A percentile compares a stretch with the other conserved stretches of the same genome.
Conservation (phyloP, 2,329 filamentous ascomycete genomes). For the Trichoderma oligosporum region DNA sequence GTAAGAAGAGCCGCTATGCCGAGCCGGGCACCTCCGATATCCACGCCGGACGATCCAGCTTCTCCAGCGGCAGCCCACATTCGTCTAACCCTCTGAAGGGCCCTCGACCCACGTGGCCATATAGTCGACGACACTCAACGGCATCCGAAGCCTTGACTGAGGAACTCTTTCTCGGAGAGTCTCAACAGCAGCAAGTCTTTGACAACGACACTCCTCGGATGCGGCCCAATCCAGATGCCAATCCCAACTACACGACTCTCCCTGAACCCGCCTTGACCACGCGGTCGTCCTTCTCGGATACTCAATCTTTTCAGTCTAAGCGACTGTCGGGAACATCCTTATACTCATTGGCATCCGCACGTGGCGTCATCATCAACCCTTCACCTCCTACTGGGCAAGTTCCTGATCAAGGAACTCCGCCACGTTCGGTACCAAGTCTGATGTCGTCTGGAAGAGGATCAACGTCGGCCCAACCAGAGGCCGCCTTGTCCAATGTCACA, state of each 20-base stretch:
- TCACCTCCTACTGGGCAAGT: slow-evolving; percentile 49
- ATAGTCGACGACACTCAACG: slow-evolving; percentile 43
- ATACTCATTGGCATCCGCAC: slow-evolving; percentile 63
- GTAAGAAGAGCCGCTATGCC: slow-evolving; percentile 55
- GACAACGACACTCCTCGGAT: slow-evolving; percentile 48
- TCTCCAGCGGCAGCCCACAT: slow-evolving; percentile 57
- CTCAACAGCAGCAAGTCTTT: slow-evolving; percentile 45
- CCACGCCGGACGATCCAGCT: slow-evolving; percentile 56
- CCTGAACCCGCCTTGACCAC: slow-evolving; percentile 48
- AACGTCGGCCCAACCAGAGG: slow-evolving; percentile 46
- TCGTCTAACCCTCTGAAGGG: slow-evolving; percentile 42
- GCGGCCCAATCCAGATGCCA: slow-evolving; percentile 31
- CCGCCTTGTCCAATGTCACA: slow-evolving; percentile 49
- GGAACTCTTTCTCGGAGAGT: slow-evolving; percentile 35
- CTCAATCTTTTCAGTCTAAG: slow-evolving; percentile 47
- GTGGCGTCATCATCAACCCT: slow-evolving; percentile 44
- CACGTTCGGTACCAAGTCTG: slow-evolving; percentile 44
- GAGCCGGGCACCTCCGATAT: slow-evolving; percentile 57
- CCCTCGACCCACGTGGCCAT: slow-evolving; percentile 40
- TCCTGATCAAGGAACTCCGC: slow-evolving; percentile 44
- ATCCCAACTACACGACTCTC: slow-evolving; percentile 34
- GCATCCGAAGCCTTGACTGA: slow-evolving; percentile 42
- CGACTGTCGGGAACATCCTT: slow-evolving; percentile 70
- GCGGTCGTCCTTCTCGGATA: slow-evolving; percentile 48
- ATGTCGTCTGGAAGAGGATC: slow-evolving; percentile 45